These are phyloP conservation scores for Dendrobium catenatum DNA, from an alignment of 106 monocot species.

Conservation along the genomic window DNA sequence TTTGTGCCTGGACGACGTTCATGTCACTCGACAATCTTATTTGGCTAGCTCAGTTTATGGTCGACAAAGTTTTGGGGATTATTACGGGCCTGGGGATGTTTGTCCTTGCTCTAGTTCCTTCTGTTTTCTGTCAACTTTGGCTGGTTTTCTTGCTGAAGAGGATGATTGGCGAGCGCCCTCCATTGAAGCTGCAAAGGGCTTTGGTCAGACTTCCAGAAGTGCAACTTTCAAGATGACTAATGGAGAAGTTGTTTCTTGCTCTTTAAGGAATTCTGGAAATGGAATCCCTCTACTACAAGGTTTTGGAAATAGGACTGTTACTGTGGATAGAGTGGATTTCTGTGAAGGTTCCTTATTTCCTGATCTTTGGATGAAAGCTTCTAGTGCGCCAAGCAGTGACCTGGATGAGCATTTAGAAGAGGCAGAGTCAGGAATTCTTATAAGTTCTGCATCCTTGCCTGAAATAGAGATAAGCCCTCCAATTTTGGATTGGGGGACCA, in stretches of 20 bases:
- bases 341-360: slow-evolving; percentile 26
- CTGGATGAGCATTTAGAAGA: slow-evolving; percentile 11
- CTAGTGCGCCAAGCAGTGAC: slow-evolving; percentile 3
- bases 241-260: slow-evolving; percentile 33
- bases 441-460: slow-evolving; percentile 16
- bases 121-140: slow-evolving; percentile 45
- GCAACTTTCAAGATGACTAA: slow-evolving; percentile 16
- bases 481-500: slow-evolving; percentile 57
- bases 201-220: slow-evolving; percentile 2
- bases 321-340: slow-evolving; percentile 12
- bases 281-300: background rate
- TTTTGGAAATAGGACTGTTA: background rate
- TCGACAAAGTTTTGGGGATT: slow-evolving; percentile 12
- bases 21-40: slow-evolving; percentile 10
- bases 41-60: slow-evolving; percentile 2
- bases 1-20: slow-evolving; percentile 1
- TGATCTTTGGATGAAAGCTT: slow-evolving; percentile 32
- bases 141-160: slow-evolving; percentile 11
- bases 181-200: background rate
- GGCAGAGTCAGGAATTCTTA: background rate
- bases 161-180: slow-evolving; percentile 9
- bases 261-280: slow-evolving; percentile 15
- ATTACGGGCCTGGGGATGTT: slow-evolving; percentile 15
- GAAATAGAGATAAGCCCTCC: slow-evolving; percentile 52
- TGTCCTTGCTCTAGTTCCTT: slow-evolving; percentile 34